phyloP scores from a whole-genome alignment of 139 green algal species.

The Chlamydomonas sp. region DNA sequence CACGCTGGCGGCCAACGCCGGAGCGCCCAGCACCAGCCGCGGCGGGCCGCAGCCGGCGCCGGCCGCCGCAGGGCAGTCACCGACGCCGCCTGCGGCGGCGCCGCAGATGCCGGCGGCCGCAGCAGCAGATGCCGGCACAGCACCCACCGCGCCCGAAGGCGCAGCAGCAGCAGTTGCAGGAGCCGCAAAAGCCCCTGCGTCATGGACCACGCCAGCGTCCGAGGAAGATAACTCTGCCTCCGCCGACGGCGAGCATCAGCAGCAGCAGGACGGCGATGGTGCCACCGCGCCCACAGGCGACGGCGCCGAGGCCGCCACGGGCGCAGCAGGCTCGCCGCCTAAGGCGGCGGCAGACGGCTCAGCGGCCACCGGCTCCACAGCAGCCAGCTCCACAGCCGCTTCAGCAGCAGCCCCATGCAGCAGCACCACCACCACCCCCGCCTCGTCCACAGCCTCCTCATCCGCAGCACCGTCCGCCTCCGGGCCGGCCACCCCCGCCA shows the following conservation, averaged over 20 bases:
- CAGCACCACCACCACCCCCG: background rate
- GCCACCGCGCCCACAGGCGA: background rate
- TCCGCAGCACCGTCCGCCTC: background rate
- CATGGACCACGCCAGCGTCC: too few relatives aligned
- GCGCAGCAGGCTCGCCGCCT: background rate
- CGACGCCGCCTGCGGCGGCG: background rate
- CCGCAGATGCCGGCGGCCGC: background rate
- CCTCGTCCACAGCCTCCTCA: slow-evolving; percentile 4
- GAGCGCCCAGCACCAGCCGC: slow-evolving; percentile 2
- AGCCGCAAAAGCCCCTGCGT: too few relatives aligned
- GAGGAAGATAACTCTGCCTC: too few relatives aligned
- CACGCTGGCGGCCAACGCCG: slow-evolving; percentile 4
- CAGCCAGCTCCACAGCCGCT: background rate
- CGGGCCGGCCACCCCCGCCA: background rate
- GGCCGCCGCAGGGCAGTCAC: too few relatives aligned
- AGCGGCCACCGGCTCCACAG: background rate
- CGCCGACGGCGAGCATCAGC: too few relatives aligned
- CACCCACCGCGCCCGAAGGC: background rate
- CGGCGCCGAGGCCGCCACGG: background rate
- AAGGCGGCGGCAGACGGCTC: background rate
- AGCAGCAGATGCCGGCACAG: background rate
- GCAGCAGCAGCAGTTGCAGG: background rate
- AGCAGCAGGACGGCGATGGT: too few relatives aligned
- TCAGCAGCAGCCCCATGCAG: background rate
- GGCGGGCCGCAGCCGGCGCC: background rate